Conservation (phyloP, 306 rosid species). For the Casuarina equisetifolia region DNA sequence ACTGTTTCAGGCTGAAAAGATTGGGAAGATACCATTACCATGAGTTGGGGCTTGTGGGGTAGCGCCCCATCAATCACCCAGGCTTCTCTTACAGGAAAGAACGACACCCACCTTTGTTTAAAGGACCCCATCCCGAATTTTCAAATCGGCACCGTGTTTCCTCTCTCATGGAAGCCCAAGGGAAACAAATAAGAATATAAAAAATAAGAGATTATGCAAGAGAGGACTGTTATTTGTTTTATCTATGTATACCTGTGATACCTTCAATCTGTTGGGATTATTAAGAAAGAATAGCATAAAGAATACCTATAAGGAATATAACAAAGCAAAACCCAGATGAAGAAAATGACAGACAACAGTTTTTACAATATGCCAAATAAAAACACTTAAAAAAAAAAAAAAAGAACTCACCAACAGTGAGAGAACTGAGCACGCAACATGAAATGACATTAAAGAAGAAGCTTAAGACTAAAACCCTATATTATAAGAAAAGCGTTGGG, state of each 20-base stretch:
- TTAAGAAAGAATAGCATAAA: not conserved
- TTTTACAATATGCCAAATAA: conserved; percentile 15
- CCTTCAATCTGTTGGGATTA: too few relatives aligned
- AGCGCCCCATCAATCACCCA: conserved; percentile 16
- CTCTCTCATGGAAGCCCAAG: conserved; percentile 27
- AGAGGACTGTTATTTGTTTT: conserved; percentile 19
- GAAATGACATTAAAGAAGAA: conserved; percentile 45
- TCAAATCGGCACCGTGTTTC: conserved; percentile 32
- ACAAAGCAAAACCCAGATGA: conserved; percentile 43
- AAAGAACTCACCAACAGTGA: conserved; percentile 41
- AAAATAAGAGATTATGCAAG: not conserved
- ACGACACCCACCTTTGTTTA: conserved; percentile 22
- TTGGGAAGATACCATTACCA: conserved; percentile 7
- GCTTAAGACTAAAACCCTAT: conserved; percentile 36
- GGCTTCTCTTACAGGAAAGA: too few relatives aligned
- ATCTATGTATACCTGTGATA: not conserved
- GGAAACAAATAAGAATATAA: conserved; percentile 12
- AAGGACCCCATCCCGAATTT: conserved; percentile 19
- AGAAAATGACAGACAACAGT: conserved; percentile 35
- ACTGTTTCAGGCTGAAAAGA: conserved; percentile 40
- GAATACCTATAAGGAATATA: conserved; percentile 13
- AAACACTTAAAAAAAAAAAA: not conserved
- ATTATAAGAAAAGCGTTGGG: conserved; percentile 15
- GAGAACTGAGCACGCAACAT: conserved; percentile 32
- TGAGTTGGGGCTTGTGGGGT: conserved; percentile 14